phyloP scores from a whole-genome alignment of 768 basidiomycete genomes.

The Lactarius sp. region DNA sequence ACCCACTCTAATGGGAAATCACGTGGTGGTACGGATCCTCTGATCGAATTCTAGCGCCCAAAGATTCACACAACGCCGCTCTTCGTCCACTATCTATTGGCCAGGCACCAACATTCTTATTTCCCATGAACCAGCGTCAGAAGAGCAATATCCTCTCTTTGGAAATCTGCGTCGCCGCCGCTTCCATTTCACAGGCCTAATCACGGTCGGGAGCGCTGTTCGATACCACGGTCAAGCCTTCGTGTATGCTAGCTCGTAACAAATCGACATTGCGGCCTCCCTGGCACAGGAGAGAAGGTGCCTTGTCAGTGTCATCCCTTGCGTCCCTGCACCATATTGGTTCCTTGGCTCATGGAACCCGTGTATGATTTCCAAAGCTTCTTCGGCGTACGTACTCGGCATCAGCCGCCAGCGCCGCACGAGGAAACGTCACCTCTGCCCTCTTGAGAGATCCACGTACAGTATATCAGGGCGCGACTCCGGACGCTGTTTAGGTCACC shows the following conservation, averaged over 20 bases:
- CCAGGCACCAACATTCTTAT: conserved; percentile 15
- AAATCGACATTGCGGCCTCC: conserved; percentile 6
- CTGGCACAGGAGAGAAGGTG: background rate
- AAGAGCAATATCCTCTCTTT: background rate
- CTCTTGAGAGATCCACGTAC: background rate
- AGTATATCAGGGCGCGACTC: background rate
- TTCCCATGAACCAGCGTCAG: conserved; percentile 9
- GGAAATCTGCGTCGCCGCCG: background rate
- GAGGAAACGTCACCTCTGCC: background rate
- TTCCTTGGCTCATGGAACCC: background rate
- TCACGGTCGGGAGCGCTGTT: background rate
- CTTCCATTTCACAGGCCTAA: conserved; percentile 4
- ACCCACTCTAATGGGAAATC: background rate
- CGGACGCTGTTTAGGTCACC: background rate
- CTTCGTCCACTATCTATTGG: conserved; percentile 10
- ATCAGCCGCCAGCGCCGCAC: background rate
- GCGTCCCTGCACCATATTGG: background rate
- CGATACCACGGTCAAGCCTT: background rate
- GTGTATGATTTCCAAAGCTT: background rate
- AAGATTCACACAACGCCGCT: conserved; percentile 8
- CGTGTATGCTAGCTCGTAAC: conserved; percentile 2
- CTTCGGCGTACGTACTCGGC: background rate
- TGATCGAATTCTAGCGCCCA: background rate
- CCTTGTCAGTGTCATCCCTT: background rate
- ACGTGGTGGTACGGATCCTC: conserved; percentile 6